A percentile compares a stretch with the other conserved stretches of the same genome.
Evolutionary conservation across 768 basidiomycete species (phyloP).

Genomic region (Mycena sanguinolenta): DNA sequence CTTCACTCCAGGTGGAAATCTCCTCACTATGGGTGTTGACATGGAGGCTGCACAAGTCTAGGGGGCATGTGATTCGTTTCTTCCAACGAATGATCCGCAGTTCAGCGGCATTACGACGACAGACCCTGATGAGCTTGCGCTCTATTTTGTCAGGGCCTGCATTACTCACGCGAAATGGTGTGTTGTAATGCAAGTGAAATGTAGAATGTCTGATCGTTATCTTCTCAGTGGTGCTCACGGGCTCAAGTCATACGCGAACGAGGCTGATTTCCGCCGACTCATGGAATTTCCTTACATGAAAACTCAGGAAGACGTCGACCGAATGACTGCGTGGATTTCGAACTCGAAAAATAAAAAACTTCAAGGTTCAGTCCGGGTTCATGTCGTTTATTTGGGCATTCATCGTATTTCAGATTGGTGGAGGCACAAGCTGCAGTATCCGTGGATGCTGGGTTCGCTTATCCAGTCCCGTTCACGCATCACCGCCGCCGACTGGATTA

Average conservation of each 20-base stretch:
- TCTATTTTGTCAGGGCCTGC: constrained; percentile 32
- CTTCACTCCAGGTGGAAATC: constrained; percentile 29
- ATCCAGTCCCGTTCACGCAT: too few species aligned
- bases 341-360: too few species aligned
- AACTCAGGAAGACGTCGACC: constrained; percentile 19
- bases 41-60: constrained; percentile 36
- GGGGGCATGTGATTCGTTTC: constrained; percentile 34
- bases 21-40: too few species aligned
- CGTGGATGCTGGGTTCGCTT: too few species aligned
- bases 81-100: constrained; percentile 36
- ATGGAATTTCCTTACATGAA: constrained; percentile 36
- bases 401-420: constrained; percentile 14
- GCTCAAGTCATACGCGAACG: constrained; percentile 22
- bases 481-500: too few species aligned
- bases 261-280: constrained; percentile 24
- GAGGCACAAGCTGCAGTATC: constrained; percentile 14
- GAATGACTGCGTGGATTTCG: constrained; percentile 13
- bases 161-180: constrained; percentile 2
- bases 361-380: too few species aligned
- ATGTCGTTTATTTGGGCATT: too few species aligned
- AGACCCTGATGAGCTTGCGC: too few species aligned
- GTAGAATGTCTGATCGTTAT: neutral
- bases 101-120: constrained; percentile 33
- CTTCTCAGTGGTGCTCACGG: constrained; percentile 4
- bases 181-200: too few species aligned